These are phyloP conservation scores for Hemileccinum rubropunctum DNA, from an alignment of 768 basidiomycete genomes.

Conservation along the genomic window DNA sequence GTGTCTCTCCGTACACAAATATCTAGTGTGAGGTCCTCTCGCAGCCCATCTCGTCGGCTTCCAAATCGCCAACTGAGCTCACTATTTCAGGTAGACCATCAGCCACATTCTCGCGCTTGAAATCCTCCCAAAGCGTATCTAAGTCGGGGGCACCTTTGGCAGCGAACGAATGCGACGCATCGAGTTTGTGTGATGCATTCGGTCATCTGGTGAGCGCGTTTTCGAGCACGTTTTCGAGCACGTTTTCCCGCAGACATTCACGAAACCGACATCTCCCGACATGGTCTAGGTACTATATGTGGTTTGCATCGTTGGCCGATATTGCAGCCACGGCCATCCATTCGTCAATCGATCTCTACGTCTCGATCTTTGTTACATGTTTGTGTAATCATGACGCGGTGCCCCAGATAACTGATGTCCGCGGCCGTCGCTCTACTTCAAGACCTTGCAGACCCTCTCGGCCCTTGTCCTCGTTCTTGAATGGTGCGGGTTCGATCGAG, in stretches of 20 bases:
- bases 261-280: neutral
- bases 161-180: slow-evolving; percentile 62
- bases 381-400: slow-evolving; percentile 67
- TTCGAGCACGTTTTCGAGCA: too few species aligned
- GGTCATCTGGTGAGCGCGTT: slow-evolving; percentile 58
- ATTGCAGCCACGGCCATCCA: slow-evolving; percentile 39
- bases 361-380: slow-evolving; percentile 77
- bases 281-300: slow-evolving; percentile 40
- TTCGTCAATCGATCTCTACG: slow-evolving; percentile 59
- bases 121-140: slow-evolving; percentile 80
- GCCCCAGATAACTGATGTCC: slow-evolving; percentile 55
- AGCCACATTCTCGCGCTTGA: slow-evolving; percentile 77
- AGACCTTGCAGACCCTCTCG: slow-evolving; percentile 37
- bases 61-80: slow-evolving; percentile 80
- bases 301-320: slow-evolving; percentile 50
- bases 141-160: slow-evolving; percentile 41
- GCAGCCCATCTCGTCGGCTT: slow-evolving; percentile 92
- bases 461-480: too few species aligned
- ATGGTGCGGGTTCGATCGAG: too few species aligned
- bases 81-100: slow-evolving; percentile 85
- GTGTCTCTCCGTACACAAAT: slow-evolving; percentile 75
- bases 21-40: slow-evolving; percentile 84
- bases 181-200: slow-evolving; percentile 80
- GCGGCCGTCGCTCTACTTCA: slow-evolving; percentile 46
- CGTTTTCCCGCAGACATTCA: neutral